Evolutionary conservation across 768 basidiomycete genomes (phyloP).

Genomic region (Suillus variegatus): DNA sequence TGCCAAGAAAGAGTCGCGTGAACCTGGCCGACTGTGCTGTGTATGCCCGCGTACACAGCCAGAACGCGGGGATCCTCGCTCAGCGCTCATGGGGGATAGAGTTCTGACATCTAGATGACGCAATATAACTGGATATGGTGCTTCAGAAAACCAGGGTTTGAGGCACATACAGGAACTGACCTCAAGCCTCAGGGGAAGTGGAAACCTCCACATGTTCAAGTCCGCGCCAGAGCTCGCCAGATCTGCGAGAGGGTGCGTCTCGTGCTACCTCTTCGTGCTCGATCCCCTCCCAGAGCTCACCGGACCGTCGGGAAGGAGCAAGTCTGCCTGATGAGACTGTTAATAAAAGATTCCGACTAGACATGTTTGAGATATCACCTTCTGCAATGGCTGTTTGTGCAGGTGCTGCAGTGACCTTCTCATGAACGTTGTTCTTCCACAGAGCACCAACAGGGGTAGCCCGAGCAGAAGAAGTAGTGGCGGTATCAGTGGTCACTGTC

Average conservation of each 20-base stretch:
- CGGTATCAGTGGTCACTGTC: neutral
- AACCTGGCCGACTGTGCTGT: neutral
- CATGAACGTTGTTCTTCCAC: constrained; percentile 23
- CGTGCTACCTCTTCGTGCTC: neutral
- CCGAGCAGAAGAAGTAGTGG: neutral
- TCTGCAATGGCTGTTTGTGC: neutral
- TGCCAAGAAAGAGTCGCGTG: neutral
- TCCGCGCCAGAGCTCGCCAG: constrained; percentile 3
- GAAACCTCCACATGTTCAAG: constrained; percentile 2
- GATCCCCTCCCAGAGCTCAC: neutral
- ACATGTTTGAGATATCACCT: neutral
- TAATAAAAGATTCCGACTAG: neutral
- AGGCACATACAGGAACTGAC: neutral
- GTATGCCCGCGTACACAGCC: neutral
- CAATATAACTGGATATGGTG: neutral
- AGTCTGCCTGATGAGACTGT: neutral
- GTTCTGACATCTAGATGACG: neutral
- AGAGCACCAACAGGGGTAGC: constrained; percentile 14
- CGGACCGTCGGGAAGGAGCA: neutral
- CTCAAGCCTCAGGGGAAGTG: neutral
- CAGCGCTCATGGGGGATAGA: neutral
- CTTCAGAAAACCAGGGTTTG: neutral
- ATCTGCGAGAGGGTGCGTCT: neutral
- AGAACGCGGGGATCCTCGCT: neutral
- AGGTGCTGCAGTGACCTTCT: constrained; percentile 13